Evolutionary conservation across 1,284 basidiomycete genomes (phyloP).

Genomic region (Termitomyces sp.): DNA sequence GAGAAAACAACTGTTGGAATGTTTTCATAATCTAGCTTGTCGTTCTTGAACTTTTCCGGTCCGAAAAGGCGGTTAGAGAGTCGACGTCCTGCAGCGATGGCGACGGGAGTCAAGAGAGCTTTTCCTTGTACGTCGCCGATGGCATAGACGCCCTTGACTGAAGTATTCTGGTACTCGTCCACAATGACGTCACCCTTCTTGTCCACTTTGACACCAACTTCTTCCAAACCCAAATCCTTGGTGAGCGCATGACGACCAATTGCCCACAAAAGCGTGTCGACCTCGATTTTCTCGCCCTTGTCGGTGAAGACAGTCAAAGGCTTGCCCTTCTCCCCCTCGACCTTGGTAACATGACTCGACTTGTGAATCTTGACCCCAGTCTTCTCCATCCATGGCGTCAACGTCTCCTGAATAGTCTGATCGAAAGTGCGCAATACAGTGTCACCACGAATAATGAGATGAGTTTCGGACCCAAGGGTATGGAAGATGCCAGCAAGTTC

Average conservation of each 20-base stretch:
- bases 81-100: conserved; percentile 91
- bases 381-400: conserved; percentile 94
- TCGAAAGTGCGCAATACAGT: conserved; percentile 93
- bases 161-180: conserved; percentile 89
- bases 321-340: conserved; percentile 70
- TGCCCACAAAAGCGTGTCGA: conserved; percentile 90
- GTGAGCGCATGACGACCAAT: conserved; percentile 88
- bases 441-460: conserved; percentile 87
- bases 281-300: conserved; percentile 74
- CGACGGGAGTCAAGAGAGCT: conserved; percentile 93
- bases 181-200: conserved; percentile 80
- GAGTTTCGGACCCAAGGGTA: conserved; percentile 84
- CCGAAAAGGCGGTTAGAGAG: conserved; percentile 91
- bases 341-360: conserved; percentile 67
- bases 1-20: conserved; percentile 95
- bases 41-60: conserved; percentile 74
- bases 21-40: conserved; percentile 87
- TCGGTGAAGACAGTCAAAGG: conserved; percentile 67
- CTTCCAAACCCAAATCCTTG: conserved; percentile 73
- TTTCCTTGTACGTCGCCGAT: conserved; percentile 95
- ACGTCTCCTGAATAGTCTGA: conserved; percentile 76
- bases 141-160: conserved; percentile 68
- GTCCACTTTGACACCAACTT: conserved; percentile 74
- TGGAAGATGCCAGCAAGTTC: conserved; percentile 91
- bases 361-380: conserved; percentile 88